phyloP scores from a whole-genome alignment of 768 basidiomycete genomes.

The Tylopilus subfusipes region DNA sequence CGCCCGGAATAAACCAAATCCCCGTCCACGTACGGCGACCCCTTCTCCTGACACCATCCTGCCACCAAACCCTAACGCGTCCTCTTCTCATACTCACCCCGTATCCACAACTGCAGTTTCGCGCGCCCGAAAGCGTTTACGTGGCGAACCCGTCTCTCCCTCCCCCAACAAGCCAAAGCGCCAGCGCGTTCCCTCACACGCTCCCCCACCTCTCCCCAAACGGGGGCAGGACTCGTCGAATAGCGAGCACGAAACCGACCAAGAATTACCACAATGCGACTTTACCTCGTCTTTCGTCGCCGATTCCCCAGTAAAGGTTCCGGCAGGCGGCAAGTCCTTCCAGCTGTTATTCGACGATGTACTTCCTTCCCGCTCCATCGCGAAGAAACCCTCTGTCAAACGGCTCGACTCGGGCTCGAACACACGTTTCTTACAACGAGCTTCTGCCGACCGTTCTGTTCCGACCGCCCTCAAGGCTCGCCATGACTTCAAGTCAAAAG shows the following conservation, averaged over 20 bases:
- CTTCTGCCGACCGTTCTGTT: background rate
- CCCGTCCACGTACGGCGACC: constrained; percentile 20
- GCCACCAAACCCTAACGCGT: background rate
- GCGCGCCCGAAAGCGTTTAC: constrained; percentile 74
- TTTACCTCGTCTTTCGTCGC: constrained; percentile 52
- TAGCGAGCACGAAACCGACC: constrained; percentile 38
- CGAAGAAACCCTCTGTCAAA: constrained; percentile 14
- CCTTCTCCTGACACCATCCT: constrained; percentile 39
- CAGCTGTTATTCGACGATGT: constrained; percentile 65
- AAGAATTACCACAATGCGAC: constrained; percentile 25
- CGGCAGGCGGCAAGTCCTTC: constrained; percentile 57
- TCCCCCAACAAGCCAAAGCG: constrained; percentile 78
- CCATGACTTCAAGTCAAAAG: constrained; percentile 3
- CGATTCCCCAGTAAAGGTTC: constrained; percentile 68
- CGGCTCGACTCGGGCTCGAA: background rate
- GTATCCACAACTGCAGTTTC: constrained; percentile 45
- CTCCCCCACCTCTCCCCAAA: constrained; percentile 37
- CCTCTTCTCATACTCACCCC: constrained; percentile 18
- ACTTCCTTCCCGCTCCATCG: constrained; percentile 16
- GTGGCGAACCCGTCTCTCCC: constrained; percentile 80
- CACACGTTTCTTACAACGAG: background rate
- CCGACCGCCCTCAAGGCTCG: background rate
- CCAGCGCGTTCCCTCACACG: constrained; percentile 48
- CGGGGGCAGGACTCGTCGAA: constrained; percentile 26
- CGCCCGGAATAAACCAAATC: constrained; percentile 32